Evolutionary conservation across 169 alveolate species (phyloP), one percentile per base, ranked within the genome.

Genomic region (Plasmodium sp.): DNA sequence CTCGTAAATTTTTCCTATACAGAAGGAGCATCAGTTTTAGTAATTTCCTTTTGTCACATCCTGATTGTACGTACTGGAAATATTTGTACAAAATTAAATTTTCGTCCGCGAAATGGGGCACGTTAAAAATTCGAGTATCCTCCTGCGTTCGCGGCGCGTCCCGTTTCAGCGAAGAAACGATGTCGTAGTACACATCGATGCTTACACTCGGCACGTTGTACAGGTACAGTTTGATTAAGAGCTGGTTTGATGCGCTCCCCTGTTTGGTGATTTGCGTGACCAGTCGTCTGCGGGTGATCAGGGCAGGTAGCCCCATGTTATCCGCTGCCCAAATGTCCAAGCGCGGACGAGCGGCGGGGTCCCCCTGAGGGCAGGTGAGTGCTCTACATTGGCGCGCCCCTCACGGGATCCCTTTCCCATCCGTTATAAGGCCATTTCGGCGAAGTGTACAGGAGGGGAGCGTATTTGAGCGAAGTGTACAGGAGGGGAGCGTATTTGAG

Each of bases 31-130:
- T 34, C 27, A 92, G 54, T 81, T 92, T 71, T 72, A 82, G 31
- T 83, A 82, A 6, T 39, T 92, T 92, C 7, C 54, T 56, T 48
- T 58, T 83, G 16, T 36, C 85, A 73, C 83, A 81, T n/a, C 74
- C 41, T 82, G 74, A 12, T 18, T 92, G 54, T 48, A 92, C 34
- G 56, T 33, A 82, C 36, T 79, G 95, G 82, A 92, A 82, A 81
- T 92, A 92, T 81, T 92, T 92, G 58, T 92, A 92, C 75, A 92
- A 73, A 72, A 92, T 22, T 34, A 92, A 71, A 6, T 92, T 56
- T 22, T 54, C 62, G 31, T 92, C 56, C 4, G 18, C 36, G 83
- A 81, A 92, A 82, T 67, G 16, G 1, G 77, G 74, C 62, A n/a
- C 48, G 6, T 92, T 92, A 22, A 92, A 48, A 81, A 81, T 92